phyloP scores from a whole-genome alignment of 176 grass and related monocot genomes.

The Panicum miliaceum region DNA sequence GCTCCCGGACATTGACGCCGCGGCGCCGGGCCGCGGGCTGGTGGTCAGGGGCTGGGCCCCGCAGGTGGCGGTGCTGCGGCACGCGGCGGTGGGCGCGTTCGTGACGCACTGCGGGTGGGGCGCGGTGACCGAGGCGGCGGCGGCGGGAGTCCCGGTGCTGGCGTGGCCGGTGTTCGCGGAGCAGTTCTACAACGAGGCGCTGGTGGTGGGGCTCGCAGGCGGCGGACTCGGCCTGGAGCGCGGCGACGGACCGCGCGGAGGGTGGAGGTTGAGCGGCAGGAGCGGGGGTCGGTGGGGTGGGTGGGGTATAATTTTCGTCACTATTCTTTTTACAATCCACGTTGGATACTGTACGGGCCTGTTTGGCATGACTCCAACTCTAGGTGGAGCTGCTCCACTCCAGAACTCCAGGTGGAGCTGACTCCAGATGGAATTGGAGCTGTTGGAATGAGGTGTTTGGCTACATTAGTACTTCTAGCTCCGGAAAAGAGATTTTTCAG shows the following conservation, averaged over 20 bases:
- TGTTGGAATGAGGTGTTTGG: too few species aligned
- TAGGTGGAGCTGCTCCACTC: too few species aligned
- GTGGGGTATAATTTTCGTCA: slow-evolving; percentile 58
- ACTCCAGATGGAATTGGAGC: too few species aligned
- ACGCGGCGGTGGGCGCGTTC: slow-evolving; percentile 52
- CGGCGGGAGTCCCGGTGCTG: slow-evolving; percentile 46
- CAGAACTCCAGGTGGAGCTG: too few species aligned
- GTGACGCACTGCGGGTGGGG: slow-evolving; percentile 81
- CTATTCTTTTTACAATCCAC: slow-evolving; percentile 60
- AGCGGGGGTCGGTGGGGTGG: too few species aligned
- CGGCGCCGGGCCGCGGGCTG: slow-evolving; percentile 26
- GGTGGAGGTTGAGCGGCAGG: too few species aligned
- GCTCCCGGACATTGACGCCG: slow-evolving; percentile 26
- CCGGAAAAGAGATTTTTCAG: too few species aligned
- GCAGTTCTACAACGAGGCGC: slow-evolving; percentile 81
- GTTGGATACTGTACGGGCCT: slow-evolving; percentile 58
- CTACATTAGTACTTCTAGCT: too few species aligned
- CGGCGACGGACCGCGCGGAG: too few species aligned
- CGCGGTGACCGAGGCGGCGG: slow-evolving; percentile 57
- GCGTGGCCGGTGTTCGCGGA: slow-evolving; percentile 66
- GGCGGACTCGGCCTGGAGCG: too few species aligned
- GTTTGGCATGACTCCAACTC: too few species aligned
- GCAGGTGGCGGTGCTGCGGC: slow-evolving; percentile 65
- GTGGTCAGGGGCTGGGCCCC: slow-evolving; percentile 67
- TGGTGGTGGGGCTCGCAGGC: slow-evolving; percentile 51